These are phyloP conservation scores for Diospyros kaki DNA, from an alignment of 148 eudicot species.

Conservation along the genomic window DNA sequence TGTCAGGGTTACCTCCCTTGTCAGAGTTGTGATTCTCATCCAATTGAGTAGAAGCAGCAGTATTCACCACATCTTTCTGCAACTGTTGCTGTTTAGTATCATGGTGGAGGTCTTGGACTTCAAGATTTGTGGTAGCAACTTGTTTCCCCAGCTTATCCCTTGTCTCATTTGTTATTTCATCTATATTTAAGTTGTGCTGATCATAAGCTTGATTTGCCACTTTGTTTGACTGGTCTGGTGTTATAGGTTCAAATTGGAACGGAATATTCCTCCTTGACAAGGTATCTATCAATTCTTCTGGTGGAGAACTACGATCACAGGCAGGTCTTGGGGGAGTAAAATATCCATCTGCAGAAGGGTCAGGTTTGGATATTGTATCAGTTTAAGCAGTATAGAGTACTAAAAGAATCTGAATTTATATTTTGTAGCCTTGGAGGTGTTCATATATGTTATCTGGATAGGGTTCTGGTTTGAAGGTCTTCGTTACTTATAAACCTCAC, in stretches of 20 bases:
- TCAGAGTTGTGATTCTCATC: conserved; percentile 56
- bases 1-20: conserved; percentile 35
- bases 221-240: conserved; percentile 48
- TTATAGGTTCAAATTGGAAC: conserved; percentile 43
- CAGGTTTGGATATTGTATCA: conserved; percentile 8
- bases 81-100: conserved; percentile 24
- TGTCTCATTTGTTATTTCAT: conserved; percentile 24
- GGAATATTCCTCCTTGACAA: conserved; percentile 18
- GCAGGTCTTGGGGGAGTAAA: conserved; percentile 15
- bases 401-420: not conserved
- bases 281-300: conserved; percentile 19
- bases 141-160: conserved; percentile 22
- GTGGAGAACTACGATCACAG: conserved; percentile 35
- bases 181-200: conserved; percentile 8
- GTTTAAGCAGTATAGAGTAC: not conserved
- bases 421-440: not conserved
- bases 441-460: too few species aligned
- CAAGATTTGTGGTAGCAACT: conserved; percentile 28
- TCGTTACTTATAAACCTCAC: not conserved
- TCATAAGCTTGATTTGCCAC: conserved; percentile 21
- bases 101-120: conserved; percentile 19
- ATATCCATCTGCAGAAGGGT: conserved; percentile 29
- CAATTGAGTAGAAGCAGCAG: conserved; percentile 24
- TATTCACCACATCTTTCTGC: conserved; percentile 12
- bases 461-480: too few species aligned